Evolutionary conservation across 257 asterid genomes (phyloP).

Genomic region (Dorcoceras hygrometricum): DNA sequence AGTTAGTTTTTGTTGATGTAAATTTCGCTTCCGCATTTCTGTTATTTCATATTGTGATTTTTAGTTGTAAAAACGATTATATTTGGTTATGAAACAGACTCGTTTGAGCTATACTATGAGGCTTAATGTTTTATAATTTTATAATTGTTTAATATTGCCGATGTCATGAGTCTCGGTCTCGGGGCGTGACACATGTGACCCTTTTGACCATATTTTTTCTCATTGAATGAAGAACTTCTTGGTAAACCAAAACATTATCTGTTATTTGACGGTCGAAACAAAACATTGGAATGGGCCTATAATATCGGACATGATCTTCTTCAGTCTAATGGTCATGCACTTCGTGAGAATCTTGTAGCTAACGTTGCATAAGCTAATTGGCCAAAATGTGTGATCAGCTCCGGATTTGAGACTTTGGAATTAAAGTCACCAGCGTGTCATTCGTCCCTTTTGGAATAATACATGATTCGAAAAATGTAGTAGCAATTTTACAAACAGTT

Average conservation of each 20-base stretch:
- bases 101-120: no score
- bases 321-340: neutral
- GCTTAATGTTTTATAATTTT: no score
- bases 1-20: no score
- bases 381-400: neutral
- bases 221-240: neutral
- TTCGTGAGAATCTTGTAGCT: neutral
- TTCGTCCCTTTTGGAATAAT: fast-evolving
- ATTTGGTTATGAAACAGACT: no score
- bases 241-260: neutral
- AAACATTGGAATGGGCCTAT: neutral
- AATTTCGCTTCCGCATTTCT: no score
- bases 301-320: neutral
- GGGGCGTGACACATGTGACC: no score
- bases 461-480: neutral
- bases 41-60: no score
- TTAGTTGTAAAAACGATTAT: no score
- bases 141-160: no score
- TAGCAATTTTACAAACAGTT: fast-evolving
- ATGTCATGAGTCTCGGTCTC: no score
- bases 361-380: neutral
- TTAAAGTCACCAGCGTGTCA: neutral
- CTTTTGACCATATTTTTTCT: neutral
- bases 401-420: neutral
- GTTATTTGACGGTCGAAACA: neutral